Evolutionary conservation across 164 flowering plant genomes (phyloP).

Genomic region (Liriodendron chinense): DNA sequence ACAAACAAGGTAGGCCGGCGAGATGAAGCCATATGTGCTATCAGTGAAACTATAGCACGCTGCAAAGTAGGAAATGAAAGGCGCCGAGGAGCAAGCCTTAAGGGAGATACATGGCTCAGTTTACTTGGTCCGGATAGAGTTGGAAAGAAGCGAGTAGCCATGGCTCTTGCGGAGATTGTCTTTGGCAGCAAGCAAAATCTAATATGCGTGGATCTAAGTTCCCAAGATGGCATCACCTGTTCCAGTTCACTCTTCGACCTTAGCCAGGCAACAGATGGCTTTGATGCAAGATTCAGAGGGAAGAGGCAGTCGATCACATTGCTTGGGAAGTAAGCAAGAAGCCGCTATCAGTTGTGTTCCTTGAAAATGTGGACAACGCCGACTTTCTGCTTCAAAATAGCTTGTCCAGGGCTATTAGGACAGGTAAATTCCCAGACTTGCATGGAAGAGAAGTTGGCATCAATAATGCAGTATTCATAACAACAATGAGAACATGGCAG

Average conservation of each 20-base stretch:
- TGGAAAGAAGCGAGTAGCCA: constrained; percentile 60
- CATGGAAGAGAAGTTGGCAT: constrained; percentile 70
- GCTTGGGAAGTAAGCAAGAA: constrained; percentile 59
- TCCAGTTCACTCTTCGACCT: constrained; percentile 21
- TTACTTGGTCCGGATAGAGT: constrained; percentile 70
- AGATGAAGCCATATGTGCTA: constrained; percentile 46
- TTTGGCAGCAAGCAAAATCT: constrained; percentile 51
- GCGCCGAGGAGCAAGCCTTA: constrained; percentile 32
- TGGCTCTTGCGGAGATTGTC: constrained; percentile 67
- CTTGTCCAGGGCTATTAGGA: constrained; percentile 60
- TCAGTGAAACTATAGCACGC: constrained; percentile 46
- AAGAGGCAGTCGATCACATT: constrained; percentile 68
- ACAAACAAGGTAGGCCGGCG: constrained; percentile 58
- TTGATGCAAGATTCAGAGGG: constrained; percentile 50
- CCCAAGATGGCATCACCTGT: constrained; percentile 24
- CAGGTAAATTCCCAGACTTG: constrained; percentile 71
- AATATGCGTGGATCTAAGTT: constrained; percentile 52
- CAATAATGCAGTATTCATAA: constrained; percentile 54
- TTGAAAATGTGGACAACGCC: constrained; percentile 78
- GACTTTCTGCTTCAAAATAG: constrained; percentile 51
- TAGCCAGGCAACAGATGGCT: constrained; percentile 27
- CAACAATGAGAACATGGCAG: constrained; percentile 33
- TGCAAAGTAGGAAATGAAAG: constrained; percentile 38
- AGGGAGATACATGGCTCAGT: constrained; percentile 71
- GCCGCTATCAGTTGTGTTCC: constrained; percentile 67